These are phyloP conservation scores for Setaria italica DNA, from an alignment of 202 grass and related monocot species.

Conservation along the genomic window DNA sequence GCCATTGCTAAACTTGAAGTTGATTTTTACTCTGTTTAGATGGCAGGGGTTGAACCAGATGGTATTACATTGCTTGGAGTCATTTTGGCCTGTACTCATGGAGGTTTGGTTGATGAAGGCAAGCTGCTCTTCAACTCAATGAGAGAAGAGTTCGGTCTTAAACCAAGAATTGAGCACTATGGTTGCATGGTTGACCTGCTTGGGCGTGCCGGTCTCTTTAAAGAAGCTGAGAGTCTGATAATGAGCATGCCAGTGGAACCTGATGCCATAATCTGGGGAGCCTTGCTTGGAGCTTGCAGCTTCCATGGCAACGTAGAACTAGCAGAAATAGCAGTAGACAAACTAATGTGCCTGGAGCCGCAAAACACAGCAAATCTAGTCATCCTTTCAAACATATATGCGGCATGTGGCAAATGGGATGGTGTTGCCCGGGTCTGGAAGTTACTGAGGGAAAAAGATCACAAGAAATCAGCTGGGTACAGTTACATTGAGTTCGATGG, in stretches of 20 bases:
- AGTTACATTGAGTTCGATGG: conserved; percentile 72
- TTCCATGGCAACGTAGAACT: conserved; percentile 70
- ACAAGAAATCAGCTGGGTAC: conserved; percentile 80
- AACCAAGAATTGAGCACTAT: conserved; percentile 75
- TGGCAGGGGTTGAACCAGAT: conserved; percentile 64
- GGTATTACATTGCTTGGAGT: conserved; percentile 74
- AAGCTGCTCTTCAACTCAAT: conserved; percentile 68
- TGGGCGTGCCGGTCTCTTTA: conserved; percentile 65
- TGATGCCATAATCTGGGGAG: conserved; percentile 75
- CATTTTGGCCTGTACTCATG: conserved; percentile 83
- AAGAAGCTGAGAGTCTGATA: conserved; percentile 69
- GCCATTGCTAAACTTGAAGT: not conserved
- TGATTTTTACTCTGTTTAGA: conserved; percentile 54
- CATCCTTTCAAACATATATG: conserved; percentile 83
- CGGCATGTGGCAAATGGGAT: conserved; percentile 68
- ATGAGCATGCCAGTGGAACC: conserved; percentile 65
- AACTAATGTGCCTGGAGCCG: conserved; percentile 64
- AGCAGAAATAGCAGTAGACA: conserved; percentile 53
- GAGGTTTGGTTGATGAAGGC: conserved; percentile 76
- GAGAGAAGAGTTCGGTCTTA: conserved; percentile 42
- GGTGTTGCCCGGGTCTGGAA: conserved; percentile 67
- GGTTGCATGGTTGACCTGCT: conserved; percentile 84
- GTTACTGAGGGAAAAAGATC: conserved; percentile 65
- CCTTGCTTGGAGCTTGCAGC: conserved; percentile 84
- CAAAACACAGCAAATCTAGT: conserved; percentile 68